Evolutionary conservation across 805 yeast species (phyloP), one percentile per base, ranked within the genome.

Genomic region (Yamadazyma olivae): DNA sequence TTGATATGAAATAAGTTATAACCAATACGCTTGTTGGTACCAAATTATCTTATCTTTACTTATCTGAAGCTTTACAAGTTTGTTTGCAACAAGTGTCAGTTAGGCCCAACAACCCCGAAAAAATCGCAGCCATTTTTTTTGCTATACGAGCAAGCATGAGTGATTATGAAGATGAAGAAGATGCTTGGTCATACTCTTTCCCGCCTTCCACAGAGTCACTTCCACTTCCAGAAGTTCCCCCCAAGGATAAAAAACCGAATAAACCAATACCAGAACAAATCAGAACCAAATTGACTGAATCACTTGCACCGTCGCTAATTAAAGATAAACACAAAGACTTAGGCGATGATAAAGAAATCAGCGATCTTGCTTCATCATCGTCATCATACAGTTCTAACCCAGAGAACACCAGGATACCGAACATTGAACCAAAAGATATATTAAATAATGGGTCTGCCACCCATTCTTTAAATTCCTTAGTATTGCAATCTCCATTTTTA

Each of bases 111-210:
- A n/a, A n/a, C n/a, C n/a, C 23, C 7, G 10, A 7, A 20, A 20
- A 20, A 20, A 20, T 20, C 23, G 23, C 23, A 20, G 23, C 23
- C 23, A 20, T 20, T 7, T 7, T 7, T 7, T n/a, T 20, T 20
- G 9, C 10, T 20, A 20, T 20, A 33, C 32, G 38, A 28, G 28
- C 28, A 27, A 27, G 17, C 12, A 27, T 35, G 38, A 35, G 17
- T 18, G 33, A 21, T 16, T 19, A 22, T 6, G 37, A 58, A 14
- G 68, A 62, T 22, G 65, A 61, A 15, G 70, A 62, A 17, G 70
- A 65, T 41, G 64, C 62, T 15, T 66, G 71, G 71, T 51, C 64
- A 12, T 64, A 63, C 44, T 59, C 68, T 9, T 59, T 61, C 32
- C 69, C 68, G 6, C 56, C 65, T 1, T 62, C 69, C 4, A 41